Percentiles rank a stretch among this genome's conserved stretches.
Evolutionary conservation across 108 stramenopile genomes (phyloP).

Genomic region (Cyclostephanos tholiformis): DNA sequence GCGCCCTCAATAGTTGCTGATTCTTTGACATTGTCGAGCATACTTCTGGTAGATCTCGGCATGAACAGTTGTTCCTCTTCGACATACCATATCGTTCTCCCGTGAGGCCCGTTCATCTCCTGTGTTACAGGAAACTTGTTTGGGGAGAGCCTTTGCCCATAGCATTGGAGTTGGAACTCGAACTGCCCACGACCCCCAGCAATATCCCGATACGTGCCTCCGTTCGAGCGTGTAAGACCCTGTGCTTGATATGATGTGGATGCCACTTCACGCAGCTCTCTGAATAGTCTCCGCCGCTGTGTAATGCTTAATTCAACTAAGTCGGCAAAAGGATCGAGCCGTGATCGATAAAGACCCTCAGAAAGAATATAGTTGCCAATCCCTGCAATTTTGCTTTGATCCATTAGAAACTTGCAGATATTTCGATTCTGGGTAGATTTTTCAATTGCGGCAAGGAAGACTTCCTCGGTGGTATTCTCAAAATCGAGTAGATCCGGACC

Average conservation of each 20-base stretch:
- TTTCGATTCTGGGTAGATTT: constrained; percentile 54
- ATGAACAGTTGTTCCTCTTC: constrained; percentile 74
- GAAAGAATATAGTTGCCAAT: constrained; percentile 85
- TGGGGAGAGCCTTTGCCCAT: constrained; percentile 61
- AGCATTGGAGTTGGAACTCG: constrained; percentile 78
- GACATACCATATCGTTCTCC: constrained; percentile 79
- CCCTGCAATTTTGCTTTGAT: constrained; percentile 64
- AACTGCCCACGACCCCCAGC: constrained; percentile 60
- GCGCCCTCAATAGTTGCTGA: background rate
- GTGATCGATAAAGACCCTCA: constrained; percentile 74
- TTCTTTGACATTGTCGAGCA: constrained; percentile 13
- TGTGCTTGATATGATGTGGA: constrained; percentile 62
- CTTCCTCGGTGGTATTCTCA: constrained; percentile 54
- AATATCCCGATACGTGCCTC: constrained; percentile 56
- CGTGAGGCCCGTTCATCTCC: constrained; percentile 78
- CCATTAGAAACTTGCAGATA: constrained; percentile 87
- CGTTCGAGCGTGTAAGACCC: constrained; percentile 56
- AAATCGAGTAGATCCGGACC: constrained; percentile 76
- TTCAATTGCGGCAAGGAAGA: constrained; percentile 55
- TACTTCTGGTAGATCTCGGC: constrained; percentile 37
- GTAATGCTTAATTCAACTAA: constrained; percentile 58
- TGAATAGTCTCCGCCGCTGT: constrained; percentile 50
- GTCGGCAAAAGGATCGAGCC: constrained; percentile 76
- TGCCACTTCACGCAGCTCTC: constrained; percentile 55
- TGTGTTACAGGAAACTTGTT: constrained; percentile 59